A percentile compares a stretch with the other conserved stretches of the same genome.
phyloP scores from a whole-genome alignment of 129 eudicot genomes.

The Flaveria linearis region DNA sequence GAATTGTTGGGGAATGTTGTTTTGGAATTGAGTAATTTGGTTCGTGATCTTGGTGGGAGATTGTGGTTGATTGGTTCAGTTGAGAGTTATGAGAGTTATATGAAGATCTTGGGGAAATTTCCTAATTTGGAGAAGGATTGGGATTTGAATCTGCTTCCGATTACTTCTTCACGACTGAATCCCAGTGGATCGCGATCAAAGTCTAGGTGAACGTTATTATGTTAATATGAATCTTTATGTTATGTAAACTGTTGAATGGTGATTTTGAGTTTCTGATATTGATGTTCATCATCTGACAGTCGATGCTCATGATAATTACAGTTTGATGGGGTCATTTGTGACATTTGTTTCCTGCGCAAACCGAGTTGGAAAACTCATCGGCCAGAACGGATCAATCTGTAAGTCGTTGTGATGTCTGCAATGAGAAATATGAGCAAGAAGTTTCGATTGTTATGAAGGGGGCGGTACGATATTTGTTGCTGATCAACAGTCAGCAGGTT shows the following conservation, averaged over 20 bases:
- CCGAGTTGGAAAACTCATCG: conserved; percentile 46
- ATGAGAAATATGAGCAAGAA: conserved; percentile 73
- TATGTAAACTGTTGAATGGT: neutral
- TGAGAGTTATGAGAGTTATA: conserved; percentile 50
- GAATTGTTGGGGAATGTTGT: conserved; percentile 42
- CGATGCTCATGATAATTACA: conserved; percentile 58
- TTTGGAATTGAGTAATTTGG: conserved; percentile 45
- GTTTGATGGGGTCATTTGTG: conserved; percentile 97
- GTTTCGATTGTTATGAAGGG: conserved; percentile 51
- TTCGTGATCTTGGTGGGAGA: conserved; percentile 41
- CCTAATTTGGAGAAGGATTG: conserved; percentile 62
- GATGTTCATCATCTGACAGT: conserved; percentile 53
- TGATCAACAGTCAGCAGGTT: conserved; percentile 47
- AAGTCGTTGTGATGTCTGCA: conserved; percentile 63
- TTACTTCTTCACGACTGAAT: conserved; percentile 50
- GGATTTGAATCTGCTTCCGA: conserved; percentile 68
- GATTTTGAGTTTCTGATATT: conserved; percentile 15
- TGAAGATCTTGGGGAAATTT: conserved; percentile 49
- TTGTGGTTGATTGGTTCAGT: conserved; percentile 67
- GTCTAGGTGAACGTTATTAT: conserved; percentile 51
- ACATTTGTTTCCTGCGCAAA: conserved; percentile 74
- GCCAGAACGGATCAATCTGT: conserved; percentile 34
- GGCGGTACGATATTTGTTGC: conserved; percentile 44
- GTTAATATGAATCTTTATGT: neutral
- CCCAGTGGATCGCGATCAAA: conserved; percentile 40